phyloP scores from a whole-genome alignment of 148 eudicot species.

The Arbutus unedo region DNA sequence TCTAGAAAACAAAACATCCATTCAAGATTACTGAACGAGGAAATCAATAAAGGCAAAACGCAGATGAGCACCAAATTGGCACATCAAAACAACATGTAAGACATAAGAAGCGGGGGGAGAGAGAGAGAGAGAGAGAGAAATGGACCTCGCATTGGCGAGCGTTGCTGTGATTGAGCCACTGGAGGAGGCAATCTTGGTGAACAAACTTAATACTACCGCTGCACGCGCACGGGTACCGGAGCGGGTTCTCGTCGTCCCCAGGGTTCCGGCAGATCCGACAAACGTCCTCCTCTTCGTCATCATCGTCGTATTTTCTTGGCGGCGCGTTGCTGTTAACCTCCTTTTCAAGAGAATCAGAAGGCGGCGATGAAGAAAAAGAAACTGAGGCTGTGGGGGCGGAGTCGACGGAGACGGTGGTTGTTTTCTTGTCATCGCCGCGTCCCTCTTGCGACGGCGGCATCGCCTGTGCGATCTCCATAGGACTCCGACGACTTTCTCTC shows the following conservation, averaged over 20 bases:
- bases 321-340: conserved; percentile 17
- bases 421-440: conserved; percentile 2
- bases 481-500: conserved; percentile 26
- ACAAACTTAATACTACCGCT: conserved; percentile 93
- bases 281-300: conserved; percentile 84
- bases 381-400: conserved; percentile 13
- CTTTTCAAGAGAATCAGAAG: conserved; percentile 14
- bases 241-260: conserved; percentile 74
- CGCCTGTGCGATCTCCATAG: conserved; percentile 48
- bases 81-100: not conserved
- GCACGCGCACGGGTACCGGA: conserved; percentile 88
- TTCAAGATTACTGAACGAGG: not conserved
- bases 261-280: conserved; percentile 90
- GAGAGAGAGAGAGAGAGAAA: conserved; percentile 6
- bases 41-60: not conserved
- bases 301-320: conserved; percentile 40
- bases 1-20: not conserved
- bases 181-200: conserved; percentile 91
- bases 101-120: not conserved
- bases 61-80: not conserved
- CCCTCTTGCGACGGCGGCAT: conserved; percentile 14
- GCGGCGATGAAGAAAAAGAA: conserved; percentile 21
- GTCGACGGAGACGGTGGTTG: conserved; percentile 17
- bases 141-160: conserved; percentile 91
- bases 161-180: conserved; percentile 97